Conservation (phyloP, 1,139 yeast species). For the Taphrina betulina region DNA sequence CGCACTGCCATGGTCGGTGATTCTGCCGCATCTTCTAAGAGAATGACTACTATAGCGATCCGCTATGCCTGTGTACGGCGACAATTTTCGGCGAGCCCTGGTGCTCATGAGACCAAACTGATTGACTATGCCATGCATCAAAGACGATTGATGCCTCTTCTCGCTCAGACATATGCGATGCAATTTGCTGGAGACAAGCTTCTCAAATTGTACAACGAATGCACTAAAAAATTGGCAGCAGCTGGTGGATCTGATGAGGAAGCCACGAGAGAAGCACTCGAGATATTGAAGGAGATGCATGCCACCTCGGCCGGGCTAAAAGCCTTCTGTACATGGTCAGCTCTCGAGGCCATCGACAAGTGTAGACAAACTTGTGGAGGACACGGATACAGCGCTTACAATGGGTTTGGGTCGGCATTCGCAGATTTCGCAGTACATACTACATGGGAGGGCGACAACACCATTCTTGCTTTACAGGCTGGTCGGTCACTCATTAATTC, state of each 20-base stretch:
- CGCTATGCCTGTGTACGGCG: conserved; percentile 88
- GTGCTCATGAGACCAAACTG: conserved; percentile 22
- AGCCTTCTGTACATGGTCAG: conserved; percentile 86
- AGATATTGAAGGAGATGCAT: conserved; percentile 71
- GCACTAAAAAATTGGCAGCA: conserved; percentile 54
- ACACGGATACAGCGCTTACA: conserved; percentile 87
- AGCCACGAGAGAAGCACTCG: conserved; percentile 50
- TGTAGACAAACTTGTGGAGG: conserved; percentile 97
- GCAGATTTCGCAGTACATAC: conserved; percentile 94
- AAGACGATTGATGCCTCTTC: conserved; percentile 30
- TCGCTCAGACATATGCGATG: conserved; percentile 64
- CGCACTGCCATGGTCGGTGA: conserved; percentile 87
- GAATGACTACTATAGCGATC: conserved; percentile 78
- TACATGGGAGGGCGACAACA: conserved; percentile 98
- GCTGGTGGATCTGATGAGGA: conserved; percentile 45
- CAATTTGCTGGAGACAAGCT: conserved; percentile 71
- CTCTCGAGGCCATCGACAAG: conserved; percentile 76
- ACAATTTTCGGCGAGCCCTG: conserved; percentile 53
- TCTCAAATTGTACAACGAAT: conserved; percentile 53
- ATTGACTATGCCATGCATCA: conserved; percentile 30
- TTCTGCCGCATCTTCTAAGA: conserved; percentile 74
- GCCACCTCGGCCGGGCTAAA: conserved; percentile 85
- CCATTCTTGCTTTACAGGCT: conserved; percentile 75
- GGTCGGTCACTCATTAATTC: conserved; percentile 53
- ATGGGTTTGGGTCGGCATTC: conserved; percentile 85